Conservation (phyloP, 2,329 filamentous ascomycete species). For the Nemania bipapillata region DNA sequence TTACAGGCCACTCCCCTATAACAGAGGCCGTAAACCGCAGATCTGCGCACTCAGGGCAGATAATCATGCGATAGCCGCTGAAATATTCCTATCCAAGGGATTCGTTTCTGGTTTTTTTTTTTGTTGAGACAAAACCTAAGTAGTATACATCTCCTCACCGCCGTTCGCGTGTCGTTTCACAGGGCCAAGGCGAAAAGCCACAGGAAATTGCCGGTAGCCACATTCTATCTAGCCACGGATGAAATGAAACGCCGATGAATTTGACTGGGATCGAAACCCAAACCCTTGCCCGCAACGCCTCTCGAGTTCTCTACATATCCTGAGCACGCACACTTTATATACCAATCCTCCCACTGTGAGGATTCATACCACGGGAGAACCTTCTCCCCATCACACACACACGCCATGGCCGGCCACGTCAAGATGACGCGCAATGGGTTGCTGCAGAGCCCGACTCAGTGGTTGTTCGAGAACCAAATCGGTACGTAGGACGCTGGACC, state of each 20-base stretch:
- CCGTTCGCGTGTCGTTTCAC: background rate
- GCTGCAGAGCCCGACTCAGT: conserved; percentile 29
- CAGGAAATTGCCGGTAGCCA: conserved; percentile 24
- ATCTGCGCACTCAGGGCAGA: background rate
- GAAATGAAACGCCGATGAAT: conserved; percentile 32
- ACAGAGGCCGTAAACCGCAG: background rate
- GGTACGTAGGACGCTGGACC: conserved; percentile 20
- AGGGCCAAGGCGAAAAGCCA: conserved; percentile 29
- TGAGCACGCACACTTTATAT: conserved; percentile 7
- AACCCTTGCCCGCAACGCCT: conserved; percentile 19
- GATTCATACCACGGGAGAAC: conserved; percentile 4
- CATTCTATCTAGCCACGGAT: conserved; percentile 29
- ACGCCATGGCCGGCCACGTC: conserved; percentile 27
- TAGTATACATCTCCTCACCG: conserved; percentile 19
- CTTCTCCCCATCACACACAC: background rate
- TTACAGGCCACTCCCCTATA: too few species aligned
- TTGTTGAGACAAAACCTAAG: background rate
- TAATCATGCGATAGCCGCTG: background rate
- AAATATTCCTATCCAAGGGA: background rate
- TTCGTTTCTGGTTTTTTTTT: conserved; percentile 7
- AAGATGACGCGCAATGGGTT: conserved; percentile 22
- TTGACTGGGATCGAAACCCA: conserved; percentile 3
- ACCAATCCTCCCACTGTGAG: conserved; percentile 16
- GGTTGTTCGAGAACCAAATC: conserved; percentile 37
- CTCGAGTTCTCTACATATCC: conserved; percentile 5